Base-by-base conservation (phyloP, 1,284 basidiomycete species). In the Cryptococcus hybrid region DNA sequence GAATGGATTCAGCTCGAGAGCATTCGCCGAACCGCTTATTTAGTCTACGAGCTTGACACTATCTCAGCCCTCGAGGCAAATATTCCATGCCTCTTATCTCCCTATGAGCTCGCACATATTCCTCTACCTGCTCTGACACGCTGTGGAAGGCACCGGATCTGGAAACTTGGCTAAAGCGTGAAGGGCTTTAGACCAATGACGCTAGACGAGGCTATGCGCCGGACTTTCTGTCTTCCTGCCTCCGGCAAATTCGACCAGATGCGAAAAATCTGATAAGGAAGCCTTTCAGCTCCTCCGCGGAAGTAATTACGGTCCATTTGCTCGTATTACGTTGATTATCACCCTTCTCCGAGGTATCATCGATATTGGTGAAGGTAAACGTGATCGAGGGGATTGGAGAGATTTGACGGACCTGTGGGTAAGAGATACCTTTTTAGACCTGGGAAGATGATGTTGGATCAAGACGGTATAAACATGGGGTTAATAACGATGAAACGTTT, bases 1-100 rank as follows among this genome's bases (percentile, higher is more conserved):
- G 67, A 73, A 34, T 81, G 79, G 79, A 75, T 80, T 37, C 70
- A 72, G 48, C 70, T 75, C 38, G 80, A 81, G 60, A 77, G 71
- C 0, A 67, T 68, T 15, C 68, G 71, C 5, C 71, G 79, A 18
- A 78, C 79, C 7, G 75, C 74, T 0, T 80, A 66, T 62, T 64
- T 80, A 8, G 69, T 81, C 13, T 80, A 78, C 59, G 70, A 78
- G 54, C 77, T 80, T 47, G 80, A 81, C 61, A 78, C 76, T 1
- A 63, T 80, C 42, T 77, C 76, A 3, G 70, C 75, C 3, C 64
- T 81, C 54, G 80, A 81, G 58, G 73, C 77, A 38, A 72, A 72
- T 47, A 73, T 76, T 44, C 72, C 71, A 5, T 70, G 73, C 9
- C 73, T 75, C 56, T 64, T 80, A 6, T 60, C 68, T 2, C 63